These are phyloP conservation scores for Pseudogymnoascus sp. DNA, from an alignment of 2,329 filamentous ascomycete species.

Conservation along the genomic window DNA sequence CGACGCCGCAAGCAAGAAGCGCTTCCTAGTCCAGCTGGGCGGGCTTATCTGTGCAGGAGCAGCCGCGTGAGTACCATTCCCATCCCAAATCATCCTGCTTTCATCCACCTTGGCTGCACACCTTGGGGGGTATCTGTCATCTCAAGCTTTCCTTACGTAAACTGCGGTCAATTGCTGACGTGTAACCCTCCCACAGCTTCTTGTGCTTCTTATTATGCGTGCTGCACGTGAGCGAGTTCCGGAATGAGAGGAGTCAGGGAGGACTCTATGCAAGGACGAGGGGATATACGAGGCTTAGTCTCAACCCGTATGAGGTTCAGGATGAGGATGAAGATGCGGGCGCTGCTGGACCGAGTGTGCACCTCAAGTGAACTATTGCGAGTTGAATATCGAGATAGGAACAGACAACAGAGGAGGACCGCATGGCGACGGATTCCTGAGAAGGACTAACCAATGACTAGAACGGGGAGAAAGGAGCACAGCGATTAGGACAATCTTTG, in stretches of 20 bases:
- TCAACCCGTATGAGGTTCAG: not conserved
- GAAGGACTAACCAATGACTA: not conserved
- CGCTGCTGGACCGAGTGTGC: not conserved
- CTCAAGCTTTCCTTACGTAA: conserved; percentile 1
- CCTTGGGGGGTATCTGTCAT: not conserved
- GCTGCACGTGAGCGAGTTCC: not conserved
- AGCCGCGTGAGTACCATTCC: not conserved
- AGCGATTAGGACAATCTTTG: not conserved
- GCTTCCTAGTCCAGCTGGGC: not conserved
- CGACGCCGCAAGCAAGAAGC: not conserved
- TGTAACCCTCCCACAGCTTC: not conserved
- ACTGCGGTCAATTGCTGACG: not conserved
- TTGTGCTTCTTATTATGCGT: not conserved
- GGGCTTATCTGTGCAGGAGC: not conserved
- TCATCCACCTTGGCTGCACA: not conserved
- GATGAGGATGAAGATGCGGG: conserved; percentile 5
- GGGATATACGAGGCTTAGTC: conserved; percentile 3
- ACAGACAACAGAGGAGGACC: not conserved
- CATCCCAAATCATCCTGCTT: not conserved
- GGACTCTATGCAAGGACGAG: not conserved
- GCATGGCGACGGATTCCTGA: not conserved
- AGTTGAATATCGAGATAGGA: not conserved
- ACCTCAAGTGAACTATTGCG: not conserved
- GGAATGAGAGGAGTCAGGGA: not conserved
- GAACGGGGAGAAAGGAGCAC: not conserved